Percentiles rank a stretch among this genome's conserved stretches.
Evolutionary conservation across 768 basidiomycete species (phyloP).

Genomic region (Suillus alpinus): DNA sequence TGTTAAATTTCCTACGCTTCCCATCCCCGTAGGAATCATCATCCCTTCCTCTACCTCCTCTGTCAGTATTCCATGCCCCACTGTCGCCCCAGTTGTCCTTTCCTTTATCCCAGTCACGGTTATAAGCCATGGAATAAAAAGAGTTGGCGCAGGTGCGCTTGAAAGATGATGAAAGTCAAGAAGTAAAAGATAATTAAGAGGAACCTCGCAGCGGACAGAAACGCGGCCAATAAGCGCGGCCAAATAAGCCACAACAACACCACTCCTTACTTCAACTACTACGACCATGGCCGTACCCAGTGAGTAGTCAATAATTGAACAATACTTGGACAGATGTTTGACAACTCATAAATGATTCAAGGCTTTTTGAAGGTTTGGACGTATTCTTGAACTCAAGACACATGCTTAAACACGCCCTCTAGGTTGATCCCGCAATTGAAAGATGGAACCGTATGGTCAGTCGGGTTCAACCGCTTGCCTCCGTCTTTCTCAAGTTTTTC

Average conservation of each 20-base stretch:
- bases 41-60: slow-evolving; percentile 55
- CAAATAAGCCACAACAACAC: slow-evolving; percentile 32
- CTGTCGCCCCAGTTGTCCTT: slow-evolving; percentile 58
- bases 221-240: slow-evolving; percentile 7
- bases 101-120: slow-evolving; percentile 86
- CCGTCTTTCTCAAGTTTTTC: background rate
- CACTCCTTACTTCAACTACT: slow-evolving; percentile 18
- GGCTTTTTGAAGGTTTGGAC: slow-evolving; percentile 56
- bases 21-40: slow-evolving; percentile 68
- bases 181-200: slow-evolving; percentile 12
- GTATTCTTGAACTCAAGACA: background rate
- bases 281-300: slow-evolving; percentile 67
- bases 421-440: slow-evolving; percentile 58
- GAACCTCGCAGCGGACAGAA: background rate
- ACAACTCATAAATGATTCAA: slow-evolving; percentile 26
- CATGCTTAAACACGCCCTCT: background rate
- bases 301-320: slow-evolving; percentile 22
- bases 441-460: slow-evolving; percentile 60
- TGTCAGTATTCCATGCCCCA: slow-evolving; percentile 39
- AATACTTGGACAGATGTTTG: slow-evolving; percentile 5
- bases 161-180: slow-evolving; percentile 19
- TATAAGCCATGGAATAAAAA: slow-evolving; percentile 56
- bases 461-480: slow-evolving; percentile 10
- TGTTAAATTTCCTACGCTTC: slow-evolving; percentile 78
- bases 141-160: slow-evolving; percentile 1